Conservation (phyloP, 2,329 filamentous ascomycete genomes). For the Talaromyces sp. region DNA sequence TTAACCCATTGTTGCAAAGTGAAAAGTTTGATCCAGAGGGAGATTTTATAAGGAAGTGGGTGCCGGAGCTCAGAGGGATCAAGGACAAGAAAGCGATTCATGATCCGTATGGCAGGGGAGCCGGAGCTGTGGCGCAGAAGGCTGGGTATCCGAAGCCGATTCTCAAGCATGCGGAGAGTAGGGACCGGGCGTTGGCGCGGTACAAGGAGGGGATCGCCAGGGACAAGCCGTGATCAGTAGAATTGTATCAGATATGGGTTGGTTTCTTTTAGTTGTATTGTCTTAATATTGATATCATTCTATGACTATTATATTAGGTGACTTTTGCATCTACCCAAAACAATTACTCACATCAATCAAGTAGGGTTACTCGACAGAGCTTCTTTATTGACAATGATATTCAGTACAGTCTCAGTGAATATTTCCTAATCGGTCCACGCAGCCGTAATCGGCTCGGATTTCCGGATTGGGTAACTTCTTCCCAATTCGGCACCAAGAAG, state of each 20-base stretch:
- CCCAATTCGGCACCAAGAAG: not conserved
- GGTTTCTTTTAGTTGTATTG: too few relatives aligned
- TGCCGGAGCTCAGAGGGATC: slow-evolving; percentile 64
- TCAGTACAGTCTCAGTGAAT: too few relatives aligned
- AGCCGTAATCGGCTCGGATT: not conserved
- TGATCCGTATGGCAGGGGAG: slow-evolving; percentile 68
- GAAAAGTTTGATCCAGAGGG: slow-evolving; percentile 79
- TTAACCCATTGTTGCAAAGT: slow-evolving; percentile 78
- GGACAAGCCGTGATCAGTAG: not conserved
- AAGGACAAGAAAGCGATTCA: slow-evolving; percentile 63
- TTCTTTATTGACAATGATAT: not conserved
- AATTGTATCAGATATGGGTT: not conserved
- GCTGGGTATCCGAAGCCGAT: slow-evolving; percentile 68
- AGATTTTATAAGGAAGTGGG: slow-evolving; percentile 75
- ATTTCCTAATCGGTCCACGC: too few relatives aligned
- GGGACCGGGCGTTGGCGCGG: slow-evolving; percentile 60
- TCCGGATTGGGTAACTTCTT: not conserved
- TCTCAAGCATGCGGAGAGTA: slow-evolving; percentile 65
- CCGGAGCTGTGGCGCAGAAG: slow-evolving; percentile 52
- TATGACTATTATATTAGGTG: too few relatives aligned
- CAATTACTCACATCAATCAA: too few relatives aligned
- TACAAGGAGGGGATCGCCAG: slow-evolving; percentile 50
- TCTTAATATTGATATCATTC: too few relatives aligned
- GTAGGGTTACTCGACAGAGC: not conserved
- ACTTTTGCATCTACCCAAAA: too few relatives aligned